phyloP scores from a whole-genome alignment of 2,329 filamentous ascomycete genomes.

The Cercospora sp. region DNA sequence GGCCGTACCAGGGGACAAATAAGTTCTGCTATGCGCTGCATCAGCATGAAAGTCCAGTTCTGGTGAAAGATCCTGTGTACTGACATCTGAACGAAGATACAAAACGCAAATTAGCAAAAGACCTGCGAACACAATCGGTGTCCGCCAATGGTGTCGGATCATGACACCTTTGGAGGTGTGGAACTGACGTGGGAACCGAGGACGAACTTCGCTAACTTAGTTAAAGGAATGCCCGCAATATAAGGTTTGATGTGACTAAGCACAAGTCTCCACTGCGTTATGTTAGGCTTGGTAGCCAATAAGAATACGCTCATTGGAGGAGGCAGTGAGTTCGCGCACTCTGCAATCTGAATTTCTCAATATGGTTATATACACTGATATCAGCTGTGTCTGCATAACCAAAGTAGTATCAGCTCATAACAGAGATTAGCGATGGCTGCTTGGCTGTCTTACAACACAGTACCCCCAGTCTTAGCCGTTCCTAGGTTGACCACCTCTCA shows the following conservation, averaged over 20 bases:
- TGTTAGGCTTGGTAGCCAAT: neutral
- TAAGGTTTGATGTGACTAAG: neutral
- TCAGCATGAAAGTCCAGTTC: neutral
- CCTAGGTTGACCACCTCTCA: neutral
- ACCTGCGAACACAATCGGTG: neutral
- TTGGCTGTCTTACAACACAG: neutral
- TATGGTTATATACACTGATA: neutral
- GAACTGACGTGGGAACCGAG: neutral
- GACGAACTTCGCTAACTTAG: neutral
- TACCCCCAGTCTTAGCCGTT: neutral
- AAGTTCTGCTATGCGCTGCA: neutral
- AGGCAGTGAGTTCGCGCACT: neutral
- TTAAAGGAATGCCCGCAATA: neutral
- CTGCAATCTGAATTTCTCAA: neutral
- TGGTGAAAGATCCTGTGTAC: neutral
- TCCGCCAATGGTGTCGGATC: neutral
- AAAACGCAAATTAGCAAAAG: slow-evolving; percentile 1
- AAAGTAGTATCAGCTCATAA: neutral
- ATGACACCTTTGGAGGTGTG: neutral
- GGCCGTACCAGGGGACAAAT: neutral
- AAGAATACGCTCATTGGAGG: neutral
- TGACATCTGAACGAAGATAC: neutral
- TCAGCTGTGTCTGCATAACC: neutral
- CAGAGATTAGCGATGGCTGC: neutral
- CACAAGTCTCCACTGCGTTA: neutral